Percentiles rank a stretch among this genome's conserved stretches.
phyloP scores from a whole-genome alignment of 2,329 filamentous ascomycete genomes.

The Apiospora koreana region DNA sequence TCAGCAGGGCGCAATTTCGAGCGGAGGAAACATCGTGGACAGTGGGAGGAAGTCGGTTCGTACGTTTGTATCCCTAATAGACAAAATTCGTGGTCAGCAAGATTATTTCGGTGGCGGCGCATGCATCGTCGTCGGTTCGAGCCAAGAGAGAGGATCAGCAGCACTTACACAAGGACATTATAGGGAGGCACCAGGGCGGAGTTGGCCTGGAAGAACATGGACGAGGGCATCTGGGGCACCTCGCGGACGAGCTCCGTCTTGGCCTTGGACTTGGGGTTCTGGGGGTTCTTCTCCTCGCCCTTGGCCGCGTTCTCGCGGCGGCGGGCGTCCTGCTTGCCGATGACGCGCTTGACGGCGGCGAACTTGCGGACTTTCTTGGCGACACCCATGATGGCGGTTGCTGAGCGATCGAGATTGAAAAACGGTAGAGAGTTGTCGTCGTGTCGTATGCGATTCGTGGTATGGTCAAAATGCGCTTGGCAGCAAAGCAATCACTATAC shows the following conservation, averaged over 20 bases:
- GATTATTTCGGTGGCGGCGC: not conserved
- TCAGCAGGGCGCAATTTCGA: constrained; percentile 35
- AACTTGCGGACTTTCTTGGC: constrained; percentile 93
- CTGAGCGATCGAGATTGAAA: not conserved
- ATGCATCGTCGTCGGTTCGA: not conserved
- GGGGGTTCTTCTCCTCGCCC: constrained; percentile 54
- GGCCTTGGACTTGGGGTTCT: constrained; percentile 49
- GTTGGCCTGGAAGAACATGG: constrained; percentile 75
- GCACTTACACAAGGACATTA: constrained; percentile 64
- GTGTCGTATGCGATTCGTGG: not conserved
- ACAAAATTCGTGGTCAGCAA: constrained; percentile 1
- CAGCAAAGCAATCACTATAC: not conserved
- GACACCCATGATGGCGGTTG: constrained; percentile 68
- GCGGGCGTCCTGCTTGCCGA: constrained; percentile 77
- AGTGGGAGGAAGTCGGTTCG: not conserved
- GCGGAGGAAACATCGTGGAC: no score
- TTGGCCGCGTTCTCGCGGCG: constrained; percentile 79
- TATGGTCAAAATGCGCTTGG: not conserved
- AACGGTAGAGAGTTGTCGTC: not conserved
- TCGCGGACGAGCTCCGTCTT: constrained; percentile 71
- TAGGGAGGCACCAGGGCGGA: constrained; percentile 79
- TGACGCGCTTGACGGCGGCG: constrained; percentile 76
- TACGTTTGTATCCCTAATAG: constrained; percentile 6
- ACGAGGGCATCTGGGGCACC: constrained; percentile 78
- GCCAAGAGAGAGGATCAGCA: not conserved